Evolutionary conservation across 2,329 filamentous ascomycete species (phyloP).

Genomic region (Xylariomycetidae sp.): DNA sequence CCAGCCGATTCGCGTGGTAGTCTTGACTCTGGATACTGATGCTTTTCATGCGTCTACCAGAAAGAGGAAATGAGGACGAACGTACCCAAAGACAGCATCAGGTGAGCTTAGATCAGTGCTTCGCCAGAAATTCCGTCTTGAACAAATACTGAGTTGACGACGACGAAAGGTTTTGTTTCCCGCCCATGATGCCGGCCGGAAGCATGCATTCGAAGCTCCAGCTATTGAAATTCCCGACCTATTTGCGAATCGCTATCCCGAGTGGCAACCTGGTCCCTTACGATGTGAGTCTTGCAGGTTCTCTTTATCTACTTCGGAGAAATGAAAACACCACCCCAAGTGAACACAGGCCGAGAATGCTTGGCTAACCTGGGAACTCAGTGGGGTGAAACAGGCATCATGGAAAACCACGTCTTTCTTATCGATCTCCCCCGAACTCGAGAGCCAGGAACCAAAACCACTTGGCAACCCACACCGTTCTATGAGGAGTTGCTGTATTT

Average conservation of each 20-base stretch:
- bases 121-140: background rate
- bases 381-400: constrained; percentile 77
- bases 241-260: constrained; percentile 76
- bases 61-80: constrained; percentile 44
- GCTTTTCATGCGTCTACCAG: constrained; percentile 23
- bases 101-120: constrained; percentile 3
- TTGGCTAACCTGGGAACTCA: constrained; percentile 2
- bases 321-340: no score
- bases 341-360: no score
- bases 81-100: constrained; percentile 47
- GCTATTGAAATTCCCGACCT: constrained; percentile 69
- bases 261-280: constrained; percentile 80
- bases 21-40: background rate
- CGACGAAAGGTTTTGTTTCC: constrained; percentile 62
- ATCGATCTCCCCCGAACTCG: constrained; percentile 73
- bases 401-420: constrained; percentile 90
- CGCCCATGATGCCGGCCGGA: constrained; percentile 66
- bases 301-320: background rate
- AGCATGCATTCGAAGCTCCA: constrained; percentile 95
- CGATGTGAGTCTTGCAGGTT: constrained; percentile 40
- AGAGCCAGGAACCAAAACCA: constrained; percentile 22
- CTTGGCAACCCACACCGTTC: constrained; percentile 46
- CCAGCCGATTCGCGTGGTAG: background rate
- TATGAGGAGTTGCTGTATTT: constrained; percentile 66
- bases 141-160: background rate